Conservation (phyloP, 257 asterid species). For the Craterostigma plantagineum region DNA sequence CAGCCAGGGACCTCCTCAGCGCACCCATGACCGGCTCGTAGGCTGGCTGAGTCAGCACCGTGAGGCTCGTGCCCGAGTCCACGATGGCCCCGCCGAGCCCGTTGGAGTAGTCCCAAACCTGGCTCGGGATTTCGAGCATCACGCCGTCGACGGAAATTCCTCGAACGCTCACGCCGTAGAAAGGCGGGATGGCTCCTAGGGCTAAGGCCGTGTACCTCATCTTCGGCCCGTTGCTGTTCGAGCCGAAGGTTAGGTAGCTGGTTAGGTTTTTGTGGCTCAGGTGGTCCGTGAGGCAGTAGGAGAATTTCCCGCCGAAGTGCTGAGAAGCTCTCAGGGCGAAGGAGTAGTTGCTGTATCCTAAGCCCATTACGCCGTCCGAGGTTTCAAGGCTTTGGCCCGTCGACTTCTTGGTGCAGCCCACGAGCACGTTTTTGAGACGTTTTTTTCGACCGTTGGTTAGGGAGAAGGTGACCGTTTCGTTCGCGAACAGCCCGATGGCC, state of each 20-base stretch:
- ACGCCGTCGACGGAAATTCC: conserved; percentile 31
- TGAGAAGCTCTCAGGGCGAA: conserved; percentile 20
- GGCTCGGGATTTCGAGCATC: conserved; percentile 25
- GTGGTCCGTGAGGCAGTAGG: conserved; percentile 52
- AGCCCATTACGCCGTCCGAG: conserved; percentile 38
- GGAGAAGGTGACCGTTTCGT: conserved; percentile 24
- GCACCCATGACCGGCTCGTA: conserved; percentile 28
- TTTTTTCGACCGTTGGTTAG: conserved; percentile 14
- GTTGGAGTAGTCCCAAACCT: conserved; percentile 18
- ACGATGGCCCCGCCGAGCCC: conserved; percentile 30
- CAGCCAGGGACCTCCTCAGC: conserved; percentile 11
- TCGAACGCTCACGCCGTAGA: conserved; percentile 24
- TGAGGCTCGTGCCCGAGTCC: conserved; percentile 39
- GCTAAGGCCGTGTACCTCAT: conserved; percentile 29
- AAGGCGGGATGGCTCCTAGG: conserved; percentile 24
- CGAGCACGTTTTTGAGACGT: conserved; percentile 18
- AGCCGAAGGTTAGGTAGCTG: conserved; percentile 31
- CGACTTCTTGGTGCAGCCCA: conserved; percentile 31
- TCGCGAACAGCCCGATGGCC: conserved; percentile 29
- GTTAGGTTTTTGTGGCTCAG: conserved; percentile 26
- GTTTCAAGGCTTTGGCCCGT: conserved; percentile 16
- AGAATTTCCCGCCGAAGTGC: conserved; percentile 33
- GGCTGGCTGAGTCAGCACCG: conserved; percentile 24
- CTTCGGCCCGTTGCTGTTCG: neutral
- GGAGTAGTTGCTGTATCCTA: conserved; percentile 38